Evolutionary conservation across 179 eudicot species (phyloP).

Genomic region (Corrigiola litoralis): DNA sequence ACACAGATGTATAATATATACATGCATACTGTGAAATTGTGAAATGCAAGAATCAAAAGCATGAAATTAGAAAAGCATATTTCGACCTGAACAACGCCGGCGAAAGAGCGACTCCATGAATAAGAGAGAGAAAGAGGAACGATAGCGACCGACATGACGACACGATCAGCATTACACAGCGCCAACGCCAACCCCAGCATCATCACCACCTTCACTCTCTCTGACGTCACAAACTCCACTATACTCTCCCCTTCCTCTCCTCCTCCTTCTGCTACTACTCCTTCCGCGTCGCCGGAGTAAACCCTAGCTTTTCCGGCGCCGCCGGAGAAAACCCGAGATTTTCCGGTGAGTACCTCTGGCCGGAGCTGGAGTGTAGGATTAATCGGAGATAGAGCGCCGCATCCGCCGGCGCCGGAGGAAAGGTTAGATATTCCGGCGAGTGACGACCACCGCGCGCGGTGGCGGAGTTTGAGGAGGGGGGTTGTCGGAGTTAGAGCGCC

Average conservation of each 20-base stretch:
- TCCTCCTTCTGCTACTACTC: slow-evolving; percentile 11
- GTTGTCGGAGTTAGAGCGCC: slow-evolving; percentile 8
- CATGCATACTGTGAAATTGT: background rate
- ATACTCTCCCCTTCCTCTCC: slow-evolving; percentile 11
- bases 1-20: background rate
- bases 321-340: background rate
- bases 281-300: slow-evolving; percentile 19
- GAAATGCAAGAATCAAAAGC: background rate
- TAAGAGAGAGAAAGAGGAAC: slow-evolving; percentile 69
- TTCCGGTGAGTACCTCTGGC: no score
- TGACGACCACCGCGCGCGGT: background rate
- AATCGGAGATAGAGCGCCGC: background rate
- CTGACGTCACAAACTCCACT: slow-evolving; percentile 81
- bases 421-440: slow-evolving; percentile 17
- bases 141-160: slow-evolving; percentile 90
- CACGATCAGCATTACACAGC: slow-evolving; percentile 81
- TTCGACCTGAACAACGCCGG: slow-evolving; percentile 89
- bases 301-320: slow-evolving; percentile 18
- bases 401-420: slow-evolving; percentile 25
- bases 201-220: slow-evolving; percentile 88
- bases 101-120: slow-evolving; percentile 78
- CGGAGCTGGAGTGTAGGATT: slow-evolving; percentile 4
- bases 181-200: slow-evolving; percentile 74
- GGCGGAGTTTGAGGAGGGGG: background rate
- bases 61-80: background rate